phyloP scores from a whole-genome alignment of 305 asterid genomes.

The Rubia peregrina region DNA sequence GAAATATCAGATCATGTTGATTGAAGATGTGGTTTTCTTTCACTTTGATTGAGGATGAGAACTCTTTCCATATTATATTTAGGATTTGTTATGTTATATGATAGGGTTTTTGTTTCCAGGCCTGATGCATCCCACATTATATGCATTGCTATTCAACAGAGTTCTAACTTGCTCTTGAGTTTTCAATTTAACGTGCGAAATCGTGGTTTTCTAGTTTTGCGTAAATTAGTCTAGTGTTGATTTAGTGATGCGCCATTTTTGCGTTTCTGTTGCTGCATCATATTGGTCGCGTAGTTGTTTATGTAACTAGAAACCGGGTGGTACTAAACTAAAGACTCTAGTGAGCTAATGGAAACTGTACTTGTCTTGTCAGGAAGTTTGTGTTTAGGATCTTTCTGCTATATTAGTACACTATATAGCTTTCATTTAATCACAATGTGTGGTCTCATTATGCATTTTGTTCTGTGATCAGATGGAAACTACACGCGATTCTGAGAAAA shows the following conservation, averaged over 20 bases:
- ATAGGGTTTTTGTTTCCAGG: not conserved
- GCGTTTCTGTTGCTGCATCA: not conserved
- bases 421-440: not conserved
- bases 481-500: conserved; percentile 63
- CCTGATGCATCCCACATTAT: too few species aligned
- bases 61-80: not conserved
- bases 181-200: not conserved
- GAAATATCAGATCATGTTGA: not conserved
- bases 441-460: conserved; percentile 1
- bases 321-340: not conserved
- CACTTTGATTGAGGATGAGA: not conserved
- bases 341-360: not conserved
- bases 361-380: not conserved
- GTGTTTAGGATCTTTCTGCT: not conserved
- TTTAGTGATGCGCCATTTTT: not conserved
- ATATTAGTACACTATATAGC: not conserved
- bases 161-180: not conserved
- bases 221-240: not conserved
- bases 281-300: too few species aligned
- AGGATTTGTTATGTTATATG: not conserved
- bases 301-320: not conserved
- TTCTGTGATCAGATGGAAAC: conserved; percentile 45
- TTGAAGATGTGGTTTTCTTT: not conserved
- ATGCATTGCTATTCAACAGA: too few species aligned
- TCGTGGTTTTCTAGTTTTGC: not conserved